Base-by-base conservation (phyloP, 441 rosid genomes). In the Mallotus japonicus region DNA sequence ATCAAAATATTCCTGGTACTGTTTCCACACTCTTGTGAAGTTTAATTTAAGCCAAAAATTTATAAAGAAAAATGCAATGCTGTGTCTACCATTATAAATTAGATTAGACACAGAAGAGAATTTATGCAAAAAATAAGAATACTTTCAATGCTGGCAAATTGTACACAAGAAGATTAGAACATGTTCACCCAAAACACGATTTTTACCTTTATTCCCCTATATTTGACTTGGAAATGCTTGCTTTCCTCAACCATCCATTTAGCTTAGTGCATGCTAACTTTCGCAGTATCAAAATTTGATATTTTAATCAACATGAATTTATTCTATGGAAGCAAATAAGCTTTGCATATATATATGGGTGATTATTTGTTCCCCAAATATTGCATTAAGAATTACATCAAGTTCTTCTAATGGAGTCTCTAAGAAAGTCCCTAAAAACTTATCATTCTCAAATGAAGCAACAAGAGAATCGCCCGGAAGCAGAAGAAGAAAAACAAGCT, bases 401-500 rank as follows among this genome's bases (percentile, higher is more conserved):
- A 22, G 47, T 54, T 44, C 57, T 7, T 64, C 7, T 8, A 37
- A 79, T 77, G 85, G 76, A 80, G 47, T 62, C 73, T 53, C 12
- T 76, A 70, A 77, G 62, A 58, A 74, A 72, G 71, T 77, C 83
- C 63, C 57, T 74, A 65, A 79, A 77, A 66, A 40, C 77, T 51
- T 40, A 50, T 59, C 59, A 62, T 56, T 66, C 74, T 69, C 68
- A 12, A 15, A 54, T 69, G 22, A 73, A 70, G 42, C 83, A 82
- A 65, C 67, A 62, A 44, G 40, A 75, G 69, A 50, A 69, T 55
- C 73, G 22, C 22, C 67, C 60, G 19, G 71, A 80, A 79, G 63
- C 60, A 34, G 73, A 80, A 79, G 79, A 62, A 57, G 82, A 67
- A 56, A 57, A 57, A 10, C 73, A 77, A 71, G 76, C 76, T 57